A percentile compares a stretch with the other conserved stretches of the same genome.
These are phyloP conservation scores for Castanea sativa DNA, from an alignment of 306 rosid species.

Conservation along the genomic window DNA sequence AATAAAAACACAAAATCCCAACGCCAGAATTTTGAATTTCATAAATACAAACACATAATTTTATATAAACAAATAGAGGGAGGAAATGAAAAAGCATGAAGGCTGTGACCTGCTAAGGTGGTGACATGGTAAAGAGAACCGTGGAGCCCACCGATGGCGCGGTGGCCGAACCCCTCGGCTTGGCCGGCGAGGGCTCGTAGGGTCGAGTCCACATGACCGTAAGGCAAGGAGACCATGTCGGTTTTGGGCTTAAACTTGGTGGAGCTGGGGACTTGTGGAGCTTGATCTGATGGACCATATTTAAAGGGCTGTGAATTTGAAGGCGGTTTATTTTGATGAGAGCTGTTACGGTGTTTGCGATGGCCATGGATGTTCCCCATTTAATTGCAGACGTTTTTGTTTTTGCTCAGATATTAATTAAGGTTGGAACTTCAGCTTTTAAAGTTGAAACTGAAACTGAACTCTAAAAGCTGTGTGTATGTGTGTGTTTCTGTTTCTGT, in stretches of 20 bases:
- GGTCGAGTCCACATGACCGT: slow-evolving; percentile 56
- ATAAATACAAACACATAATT: background rate
- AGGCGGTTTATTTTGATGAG: slow-evolving; percentile 19
- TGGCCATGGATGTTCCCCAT: slow-evolving; percentile 71
- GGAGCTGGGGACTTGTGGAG: slow-evolving; percentile 27
- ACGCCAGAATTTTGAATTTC: background rate
- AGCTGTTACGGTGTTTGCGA: slow-evolving; percentile 33
- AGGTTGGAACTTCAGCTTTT: background rate
- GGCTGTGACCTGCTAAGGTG: slow-evolving; percentile 63
- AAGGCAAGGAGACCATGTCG: slow-evolving; percentile 54
- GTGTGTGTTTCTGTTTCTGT: background rate
- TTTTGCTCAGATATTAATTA: background rate
- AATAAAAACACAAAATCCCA: background rate
- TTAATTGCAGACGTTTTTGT: slow-evolving; percentile 15
- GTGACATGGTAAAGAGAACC: slow-evolving; percentile 72
- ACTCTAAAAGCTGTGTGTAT: background rate
- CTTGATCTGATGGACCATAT: slow-evolving; percentile 17
- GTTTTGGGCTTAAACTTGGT: background rate
- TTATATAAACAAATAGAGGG: background rate
- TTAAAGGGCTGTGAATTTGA: slow-evolving; percentile 31
- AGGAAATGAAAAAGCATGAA: background rate
- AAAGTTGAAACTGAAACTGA: slow-evolving; percentile 24
- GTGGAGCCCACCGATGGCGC: slow-evolving; percentile 81
- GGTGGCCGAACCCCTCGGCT: slow-evolving; percentile 90
- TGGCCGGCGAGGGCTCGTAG: slow-evolving; percentile 74